These are phyloP conservation scores for Aspergillus fumigatiaffinis DNA, from an alignment of 2,329 filamentous ascomycete species.

Conservation along the genomic window DNA sequence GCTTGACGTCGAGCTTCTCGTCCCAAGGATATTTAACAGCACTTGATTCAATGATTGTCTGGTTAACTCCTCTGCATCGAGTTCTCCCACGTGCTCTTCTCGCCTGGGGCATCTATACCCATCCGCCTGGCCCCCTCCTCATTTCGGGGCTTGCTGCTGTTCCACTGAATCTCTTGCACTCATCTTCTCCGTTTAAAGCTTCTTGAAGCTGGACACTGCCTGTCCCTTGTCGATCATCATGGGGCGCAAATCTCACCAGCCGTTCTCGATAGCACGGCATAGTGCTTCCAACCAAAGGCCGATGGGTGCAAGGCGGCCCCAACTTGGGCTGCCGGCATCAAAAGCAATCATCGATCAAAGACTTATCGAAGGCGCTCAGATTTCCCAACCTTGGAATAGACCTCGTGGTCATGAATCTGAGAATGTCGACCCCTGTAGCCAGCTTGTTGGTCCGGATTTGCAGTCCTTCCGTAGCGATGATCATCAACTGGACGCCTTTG, in stretches of 20 bases:
- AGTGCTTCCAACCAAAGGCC: conserved; percentile 9
- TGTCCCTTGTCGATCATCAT: conserved; percentile 10
- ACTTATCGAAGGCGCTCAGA: conserved; percentile 22
- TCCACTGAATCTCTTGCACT: background rate
- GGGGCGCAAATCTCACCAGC: conserved; percentile 9
- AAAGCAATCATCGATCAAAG: conserved; percentile 19
- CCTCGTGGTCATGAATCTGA: background rate
- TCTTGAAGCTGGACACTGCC: background rate
- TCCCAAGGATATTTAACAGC: background rate
- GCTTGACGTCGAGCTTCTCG: background rate
- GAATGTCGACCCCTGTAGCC: background rate
- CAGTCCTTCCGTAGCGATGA: conserved; percentile 18
- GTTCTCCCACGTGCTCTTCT: background rate
- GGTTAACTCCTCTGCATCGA: background rate
- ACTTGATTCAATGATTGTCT: background rate
- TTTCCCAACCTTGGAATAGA: conserved; percentile 4
- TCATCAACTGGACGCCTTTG: conserved; percentile 47
- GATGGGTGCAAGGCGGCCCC: conserved; percentile 1
- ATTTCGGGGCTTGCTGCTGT: background rate
- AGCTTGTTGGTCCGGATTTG: background rate
- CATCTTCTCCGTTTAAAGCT: background rate
- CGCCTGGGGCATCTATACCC: background rate
- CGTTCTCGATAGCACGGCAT: conserved; percentile 7
- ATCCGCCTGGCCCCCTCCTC: background rate
- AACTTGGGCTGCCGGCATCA: conserved; percentile 3